Evolutionary conservation across 202 grass and related monocot species (phyloP), one percentile per base, ranked within the genome.

Genomic region (Eragrostis tef): DNA sequence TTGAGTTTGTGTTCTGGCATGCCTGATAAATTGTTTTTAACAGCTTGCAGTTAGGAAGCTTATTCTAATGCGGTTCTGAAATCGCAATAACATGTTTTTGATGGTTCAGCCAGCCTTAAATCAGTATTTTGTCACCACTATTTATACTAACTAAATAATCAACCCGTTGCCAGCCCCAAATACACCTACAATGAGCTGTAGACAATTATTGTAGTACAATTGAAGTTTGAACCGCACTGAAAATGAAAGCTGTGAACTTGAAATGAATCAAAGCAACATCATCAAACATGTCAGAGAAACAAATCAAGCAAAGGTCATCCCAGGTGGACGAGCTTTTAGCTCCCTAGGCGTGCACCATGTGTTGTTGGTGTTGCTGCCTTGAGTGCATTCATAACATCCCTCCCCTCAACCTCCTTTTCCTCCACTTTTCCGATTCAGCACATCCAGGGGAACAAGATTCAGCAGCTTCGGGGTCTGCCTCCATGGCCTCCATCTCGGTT

Each of bases 401-500:
- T 68, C 90, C 84, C 10, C 67, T 89, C 72, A 81, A 74, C 75
- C 71, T 87, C 60, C 56, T 88, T 70, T 84, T 82, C 82, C 57
- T 47, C 64, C 83, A 84, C 24, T 86, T 81, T 46, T 56, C 78
- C 25, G 19, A 53, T 71, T 66, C 56, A 0, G 24, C 75, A 26
- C 66, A 77, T 7, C 6, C 70, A 16, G 43, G 1, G 1, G 75
- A 34, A 14, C 43, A 4, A 13, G 78, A 1, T 39, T 5, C 0
- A 21, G 62, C 8, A 73, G 39, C 24, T 49, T 58, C 50, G 22
- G 69, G 45, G 7, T 15, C 19, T 36, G 21, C 6, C 1, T 80
- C 71, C 74, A 98, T 98, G 96, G 91, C 92, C 39, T 93, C 88
- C 79, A 89, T 93, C 74, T 83, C 83, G 0, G 74, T 95, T 22